Percentiles rank a stretch among this genome's conserved stretches.
Conservation (phyloP, 768 basidiomycete genomes). For the Phaeolepiota aurea region DNA sequence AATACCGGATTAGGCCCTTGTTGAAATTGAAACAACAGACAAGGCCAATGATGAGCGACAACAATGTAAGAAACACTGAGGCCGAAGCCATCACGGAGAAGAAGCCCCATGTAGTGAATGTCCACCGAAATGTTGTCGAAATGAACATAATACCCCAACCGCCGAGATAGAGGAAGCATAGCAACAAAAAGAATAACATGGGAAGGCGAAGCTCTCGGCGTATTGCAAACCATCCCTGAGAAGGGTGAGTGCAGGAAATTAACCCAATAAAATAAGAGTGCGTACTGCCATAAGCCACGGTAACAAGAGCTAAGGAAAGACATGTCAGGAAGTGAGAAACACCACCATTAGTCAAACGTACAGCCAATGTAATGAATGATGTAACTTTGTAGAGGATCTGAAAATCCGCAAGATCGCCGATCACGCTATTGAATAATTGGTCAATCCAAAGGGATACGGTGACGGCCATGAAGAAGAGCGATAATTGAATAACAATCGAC, state of each 20-base stretch:
- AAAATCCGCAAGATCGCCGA: constrained; percentile 42
- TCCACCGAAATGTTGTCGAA: constrained; percentile 68
- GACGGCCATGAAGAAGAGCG: constrained; percentile 66
- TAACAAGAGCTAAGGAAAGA: constrained; percentile 41
- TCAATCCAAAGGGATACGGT: constrained; percentile 74
- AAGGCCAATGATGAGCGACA: constrained; percentile 53
- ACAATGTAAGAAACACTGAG: constrained; percentile 48
- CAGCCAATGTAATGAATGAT: constrained; percentile 47
- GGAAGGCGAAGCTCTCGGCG: constrained; percentile 53
- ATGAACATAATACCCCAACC: constrained; percentile 72
- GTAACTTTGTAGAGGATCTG: constrained; percentile 44
- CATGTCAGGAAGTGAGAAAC: constrained; percentile 2
- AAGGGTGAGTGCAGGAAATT: neutral
- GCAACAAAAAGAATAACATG: constrained; percentile 55
- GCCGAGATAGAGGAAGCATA: constrained; percentile 53
- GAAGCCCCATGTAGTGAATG: constrained; percentile 66
- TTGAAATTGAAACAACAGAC: constrained; percentile 71
- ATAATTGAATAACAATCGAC: constrained; percentile 69
- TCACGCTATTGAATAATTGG: constrained; percentile 58
- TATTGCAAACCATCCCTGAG: constrained; percentile 62
- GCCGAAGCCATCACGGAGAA: constrained; percentile 55
- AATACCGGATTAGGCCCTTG: constrained; percentile 59
- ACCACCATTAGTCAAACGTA: constrained; percentile 27
- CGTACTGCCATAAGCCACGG: constrained; percentile 56
- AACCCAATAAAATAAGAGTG: neutral